phyloP scores from a whole-genome alignment of 2,329 filamentous ascomycete genomes.

The Aspergillus cejpii region DNA sequence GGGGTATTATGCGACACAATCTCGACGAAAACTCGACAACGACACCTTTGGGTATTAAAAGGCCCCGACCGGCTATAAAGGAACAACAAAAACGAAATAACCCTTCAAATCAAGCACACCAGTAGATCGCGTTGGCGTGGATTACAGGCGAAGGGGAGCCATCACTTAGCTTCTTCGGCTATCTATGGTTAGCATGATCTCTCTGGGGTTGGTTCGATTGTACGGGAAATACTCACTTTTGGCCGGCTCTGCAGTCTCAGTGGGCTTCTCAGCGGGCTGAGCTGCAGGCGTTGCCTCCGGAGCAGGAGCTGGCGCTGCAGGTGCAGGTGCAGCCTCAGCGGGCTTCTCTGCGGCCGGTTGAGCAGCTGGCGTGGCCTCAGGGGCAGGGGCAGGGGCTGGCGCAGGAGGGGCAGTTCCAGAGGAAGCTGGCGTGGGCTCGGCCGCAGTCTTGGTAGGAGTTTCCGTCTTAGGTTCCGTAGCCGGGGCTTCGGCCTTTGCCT shows the following conservation, averaged over 20 bases:
- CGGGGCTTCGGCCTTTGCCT: not conserved
- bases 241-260: slow-evolving; percentile 8
- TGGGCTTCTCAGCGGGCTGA: slow-evolving; percentile 9
- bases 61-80: slow-evolving; percentile 3
- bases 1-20: slow-evolving; percentile 4
- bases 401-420: slow-evolving; percentile 4
- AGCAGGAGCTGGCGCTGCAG: slow-evolving; percentile 1
- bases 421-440: slow-evolving; percentile 1
- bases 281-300: slow-evolving; percentile 4
- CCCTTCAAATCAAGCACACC: not conserved
- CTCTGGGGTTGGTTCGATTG: not conserved
- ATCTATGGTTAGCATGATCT: slow-evolving; percentile 4
- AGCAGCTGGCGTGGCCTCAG: slow-evolving; percentile 4
- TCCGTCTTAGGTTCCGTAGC: no score
- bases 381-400: slow-evolving; percentile 8
- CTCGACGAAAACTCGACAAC: slow-evolving; percentile 6
- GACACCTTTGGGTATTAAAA: slow-evolving; percentile 1
- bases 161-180: slow-evolving; percentile 6
- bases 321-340: not conserved
- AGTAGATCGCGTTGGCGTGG: not conserved
- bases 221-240: slow-evolving; percentile 7
- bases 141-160: not conserved
- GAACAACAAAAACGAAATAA: not conserved
- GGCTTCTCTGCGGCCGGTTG: slow-evolving; percentile 6
- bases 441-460: slow-evolving; percentile 1